phyloP scores from a whole-genome alignment of 164 flowering plant species.

The Stephania japonica region DNA sequence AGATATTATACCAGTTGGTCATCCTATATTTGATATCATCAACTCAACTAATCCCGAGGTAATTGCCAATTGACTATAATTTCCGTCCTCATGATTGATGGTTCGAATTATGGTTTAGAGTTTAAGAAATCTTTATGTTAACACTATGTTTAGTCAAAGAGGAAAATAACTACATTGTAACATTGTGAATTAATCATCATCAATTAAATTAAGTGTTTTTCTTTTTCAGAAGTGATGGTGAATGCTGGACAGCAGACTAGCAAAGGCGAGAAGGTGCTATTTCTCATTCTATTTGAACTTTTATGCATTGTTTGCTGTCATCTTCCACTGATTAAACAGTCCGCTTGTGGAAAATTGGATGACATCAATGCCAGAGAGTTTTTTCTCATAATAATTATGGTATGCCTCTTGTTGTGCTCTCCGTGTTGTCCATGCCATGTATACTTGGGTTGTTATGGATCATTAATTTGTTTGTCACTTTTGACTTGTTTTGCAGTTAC shows the following conservation, averaged over 20 bases:
- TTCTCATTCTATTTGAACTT: slow-evolving; percentile 4
- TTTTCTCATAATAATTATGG: slow-evolving; percentile 80
- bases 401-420: too few relatives aligned
- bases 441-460: slow-evolving; percentile 32
- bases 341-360: slow-evolving; percentile 85
- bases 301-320: slow-evolving; percentile 72
- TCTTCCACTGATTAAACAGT: slow-evolving; percentile 82
- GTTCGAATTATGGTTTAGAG: too few relatives aligned
- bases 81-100: neutral
- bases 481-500: slow-evolving; percentile 48
- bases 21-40: slow-evolving; percentile 95
- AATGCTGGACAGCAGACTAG: slow-evolving; percentile 81
- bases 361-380: slow-evolving; percentile 51
- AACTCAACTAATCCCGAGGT: slow-evolving; percentile 95
- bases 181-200: slow-evolving; percentile 11
- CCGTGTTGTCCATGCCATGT: slow-evolving; percentile 34
- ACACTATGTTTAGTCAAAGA: too few relatives aligned
- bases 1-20: slow-evolving; percentile 83
- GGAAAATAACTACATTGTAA: too few relatives aligned
- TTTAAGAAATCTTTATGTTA: too few relatives aligned
- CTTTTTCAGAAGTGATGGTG: slow-evolving; percentile 97
- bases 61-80: slow-evolving; percentile 7
- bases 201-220: slow-evolving; percentile 84
- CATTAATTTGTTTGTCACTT: slow-evolving; percentile 21
- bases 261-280: slow-evolving; percentile 80